Conservation (phyloP, 495 filamentous ascomycete genomes). For the Bathelium albidoporum region DNA sequence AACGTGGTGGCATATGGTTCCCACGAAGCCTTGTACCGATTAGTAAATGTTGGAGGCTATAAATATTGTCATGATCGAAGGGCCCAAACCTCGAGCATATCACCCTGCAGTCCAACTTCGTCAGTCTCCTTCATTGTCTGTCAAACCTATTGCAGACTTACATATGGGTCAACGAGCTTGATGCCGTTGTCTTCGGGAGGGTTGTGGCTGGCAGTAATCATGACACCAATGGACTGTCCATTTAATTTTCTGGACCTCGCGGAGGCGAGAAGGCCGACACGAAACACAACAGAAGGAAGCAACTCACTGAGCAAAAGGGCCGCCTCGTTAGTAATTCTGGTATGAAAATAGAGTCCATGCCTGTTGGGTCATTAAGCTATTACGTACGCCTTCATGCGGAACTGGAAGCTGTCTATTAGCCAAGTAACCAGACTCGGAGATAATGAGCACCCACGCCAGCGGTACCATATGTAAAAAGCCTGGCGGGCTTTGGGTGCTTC, state of each 20-base stretch:
- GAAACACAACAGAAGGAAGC: conserved; percentile 84
- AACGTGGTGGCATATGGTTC: conserved; percentile 77
- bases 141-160: conserved; percentile 28
- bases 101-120: conserved; percentile 46
- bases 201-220: conserved; percentile 99
- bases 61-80: neutral
- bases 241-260: conserved; percentile 83
- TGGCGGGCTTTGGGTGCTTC: conserved; percentile 62
- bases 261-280: conserved; percentile 78
- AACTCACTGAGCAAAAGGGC: conserved; percentile 25
- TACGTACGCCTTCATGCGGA: conserved; percentile 70
- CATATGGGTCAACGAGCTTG: conserved; percentile 95
- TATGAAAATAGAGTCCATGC: conserved; percentile 2
- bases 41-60: conserved; percentile 7
- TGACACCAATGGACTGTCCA: conserved; percentile 87
- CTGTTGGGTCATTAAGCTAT: conserved; percentile 24
- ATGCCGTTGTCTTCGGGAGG: conserved; percentile 94
- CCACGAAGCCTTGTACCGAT: conserved; percentile 54
- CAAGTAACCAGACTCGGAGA: neutral
- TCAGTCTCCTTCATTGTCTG: neutral
- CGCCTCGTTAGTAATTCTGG: neutral
- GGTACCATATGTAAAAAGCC: conserved; percentile 83
- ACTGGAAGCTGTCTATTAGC: conserved; percentile 37
- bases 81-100: conserved; percentile 74
- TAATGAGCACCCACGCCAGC: conserved; percentile 58